Percentiles rank a stretch among this genome's conserved stretches.
These are phyloP conservation scores for Silene latifolia DNA, from an alignment of 148 eudicot genomes.

Conservation along the genomic window DNA sequence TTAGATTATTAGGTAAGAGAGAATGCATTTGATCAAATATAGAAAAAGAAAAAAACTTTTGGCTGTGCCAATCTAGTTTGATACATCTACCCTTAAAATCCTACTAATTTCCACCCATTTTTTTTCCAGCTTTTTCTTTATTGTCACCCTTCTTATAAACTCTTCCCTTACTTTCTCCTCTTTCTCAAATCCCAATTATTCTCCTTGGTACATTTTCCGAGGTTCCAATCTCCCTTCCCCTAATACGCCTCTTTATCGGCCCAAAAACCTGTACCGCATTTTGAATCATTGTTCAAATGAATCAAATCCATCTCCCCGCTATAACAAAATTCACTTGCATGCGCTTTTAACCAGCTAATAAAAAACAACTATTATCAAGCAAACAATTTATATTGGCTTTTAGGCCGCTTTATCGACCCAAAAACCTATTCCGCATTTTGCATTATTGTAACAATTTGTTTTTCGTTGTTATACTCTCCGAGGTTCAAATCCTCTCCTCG, in stretches of 20 bases:
- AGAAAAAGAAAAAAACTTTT: not conserved
- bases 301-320: too few species aligned
- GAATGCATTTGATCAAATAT: not conserved
- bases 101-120: not conserved
- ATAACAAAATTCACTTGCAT: too few species aligned
- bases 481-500: too few species aligned
- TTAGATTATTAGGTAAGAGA: not conserved
- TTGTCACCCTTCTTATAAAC: slow-evolving; percentile 5
- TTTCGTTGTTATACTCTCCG: too few species aligned
- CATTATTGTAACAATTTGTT: too few species aligned
- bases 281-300: too few species aligned
- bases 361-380: too few species aligned
- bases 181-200: not conserved
- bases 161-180: not conserved
- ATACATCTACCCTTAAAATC: not conserved
- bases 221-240: not conserved
- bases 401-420: not conserved
- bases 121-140: not conserved
- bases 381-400: too few species aligned
- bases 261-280: too few species aligned
- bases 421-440: not conserved
- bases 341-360: too few species aligned
- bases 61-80: not conserved
- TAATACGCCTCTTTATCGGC: too few species aligned
- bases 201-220: not conserved